Percentiles rank a stretch among this genome's conserved stretches.
Conservation (phyloP, 164 flowering plant species). For the Vitis amurensis region DNA sequence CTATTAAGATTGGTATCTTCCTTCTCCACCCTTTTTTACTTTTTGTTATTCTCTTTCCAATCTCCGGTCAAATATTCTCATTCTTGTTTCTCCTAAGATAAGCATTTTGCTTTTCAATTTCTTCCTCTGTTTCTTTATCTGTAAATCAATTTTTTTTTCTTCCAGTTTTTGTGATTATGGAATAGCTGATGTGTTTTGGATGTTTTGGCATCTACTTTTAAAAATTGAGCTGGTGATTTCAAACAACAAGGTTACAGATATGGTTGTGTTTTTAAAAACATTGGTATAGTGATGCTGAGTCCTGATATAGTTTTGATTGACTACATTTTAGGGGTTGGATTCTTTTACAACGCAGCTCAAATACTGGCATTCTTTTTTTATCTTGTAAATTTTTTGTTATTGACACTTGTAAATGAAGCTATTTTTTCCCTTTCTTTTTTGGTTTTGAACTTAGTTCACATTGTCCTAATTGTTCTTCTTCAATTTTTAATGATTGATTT, state of each 20-base stretch:
- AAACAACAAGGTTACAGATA: too few species aligned
- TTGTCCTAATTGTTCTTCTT: neutral
- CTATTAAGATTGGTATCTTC: conserved; percentile 37
- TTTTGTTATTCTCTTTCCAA: neutral
- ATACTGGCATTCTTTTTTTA: neutral
- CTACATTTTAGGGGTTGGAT: too few species aligned
- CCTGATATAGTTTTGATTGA: too few species aligned
- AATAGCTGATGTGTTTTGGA: too few species aligned
- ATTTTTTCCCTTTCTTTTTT: neutral
- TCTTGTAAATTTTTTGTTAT: neutral
- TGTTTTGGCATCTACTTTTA: too few species aligned
- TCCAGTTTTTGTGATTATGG: too few species aligned
- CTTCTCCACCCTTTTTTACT: neutral
- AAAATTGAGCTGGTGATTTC: too few species aligned
- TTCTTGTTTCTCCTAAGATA: neutral
- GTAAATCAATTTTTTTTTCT: too few species aligned
- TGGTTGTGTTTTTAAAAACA: too few species aligned
- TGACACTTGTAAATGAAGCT: neutral
- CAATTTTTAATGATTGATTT: neutral
- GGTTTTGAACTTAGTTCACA: neutral
- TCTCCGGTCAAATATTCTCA: neutral
- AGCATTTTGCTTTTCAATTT: neutral
- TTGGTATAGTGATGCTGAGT: too few species aligned
- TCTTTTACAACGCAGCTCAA: too few species aligned
- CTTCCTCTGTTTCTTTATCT: too few species aligned